These are phyloP conservation scores for Starmerella cellae DNA, from an alignment of 805 yeast species.

Conservation along the genomic window DNA sequence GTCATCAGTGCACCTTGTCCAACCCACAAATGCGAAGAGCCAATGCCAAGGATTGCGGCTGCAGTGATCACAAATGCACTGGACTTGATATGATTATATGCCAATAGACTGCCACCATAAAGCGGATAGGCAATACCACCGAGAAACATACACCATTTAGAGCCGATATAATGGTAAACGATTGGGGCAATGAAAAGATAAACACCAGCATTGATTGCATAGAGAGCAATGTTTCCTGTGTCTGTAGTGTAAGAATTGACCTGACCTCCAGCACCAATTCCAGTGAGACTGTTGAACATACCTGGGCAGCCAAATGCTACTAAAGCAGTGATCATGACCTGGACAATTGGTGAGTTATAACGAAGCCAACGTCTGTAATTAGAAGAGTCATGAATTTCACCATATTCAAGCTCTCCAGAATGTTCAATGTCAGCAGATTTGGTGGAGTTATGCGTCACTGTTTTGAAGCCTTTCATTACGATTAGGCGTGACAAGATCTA, in stretches of 20 bases:
- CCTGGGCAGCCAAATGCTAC: constrained; percentile 28
- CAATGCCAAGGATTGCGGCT: constrained; percentile 45
- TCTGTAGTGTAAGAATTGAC: constrained; percentile 24
- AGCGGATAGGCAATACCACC: constrained; percentile 46
- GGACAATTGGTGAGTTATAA: constrained; percentile 17
- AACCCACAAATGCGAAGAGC: constrained; percentile 45
- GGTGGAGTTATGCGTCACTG: no score
- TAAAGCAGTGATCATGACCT: constrained; percentile 22
- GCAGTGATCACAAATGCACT: constrained; percentile 42
- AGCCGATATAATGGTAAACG: constrained; percentile 24
- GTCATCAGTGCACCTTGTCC: constrained; percentile 46
- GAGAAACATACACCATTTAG: constrained; percentile 29
- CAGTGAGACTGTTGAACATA: constrained; percentile 26
- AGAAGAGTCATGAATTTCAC: constrained; percentile 1
- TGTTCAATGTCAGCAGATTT: no score
- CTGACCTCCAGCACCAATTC: constrained; percentile 27
- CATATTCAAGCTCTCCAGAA: neutral
- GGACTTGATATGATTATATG: constrained; percentile 36
- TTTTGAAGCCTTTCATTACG: no score
- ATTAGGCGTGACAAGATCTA: no score
- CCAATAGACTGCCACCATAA: constrained; percentile 40
- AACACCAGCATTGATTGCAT: constrained; percentile 22
- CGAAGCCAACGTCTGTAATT: constrained; percentile 5
- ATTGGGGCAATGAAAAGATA: constrained; percentile 25
- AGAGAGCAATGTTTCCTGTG: constrained; percentile 25